These are phyloP conservation scores for Saccharomycopsis sp. DNA, from an alignment of 805 yeast genomes.

Conservation along the genomic window DNA sequence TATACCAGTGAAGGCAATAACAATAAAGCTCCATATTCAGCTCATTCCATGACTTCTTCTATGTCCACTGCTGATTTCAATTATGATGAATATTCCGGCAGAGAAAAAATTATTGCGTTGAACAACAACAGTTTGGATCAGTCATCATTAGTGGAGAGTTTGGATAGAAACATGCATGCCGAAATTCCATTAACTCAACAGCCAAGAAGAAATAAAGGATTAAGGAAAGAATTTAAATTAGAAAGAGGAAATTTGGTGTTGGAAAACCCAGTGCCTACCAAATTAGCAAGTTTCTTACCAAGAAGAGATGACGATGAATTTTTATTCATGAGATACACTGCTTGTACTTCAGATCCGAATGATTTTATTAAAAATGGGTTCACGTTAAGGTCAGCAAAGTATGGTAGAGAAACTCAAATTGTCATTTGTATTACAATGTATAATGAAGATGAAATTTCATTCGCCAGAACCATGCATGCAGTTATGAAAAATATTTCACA, in stretches of 20 bases:
- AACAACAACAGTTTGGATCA: conserved; percentile 24
- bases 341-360: conserved; percentile 91
- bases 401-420: conserved; percentile 86
- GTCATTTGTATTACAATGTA: conserved; percentile 95
- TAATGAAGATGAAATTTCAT: conserved; percentile 84
- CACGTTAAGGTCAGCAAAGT: conserved; percentile 76
- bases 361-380: conserved; percentile 75
- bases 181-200: conserved; percentile 29
- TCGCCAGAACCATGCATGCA: conserved; percentile 91
- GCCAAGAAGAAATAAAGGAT: conserved; percentile 59
- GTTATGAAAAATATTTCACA: conserved; percentile 90
- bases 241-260: conserved; percentile 78
- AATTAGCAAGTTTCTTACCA: conserved; percentile 76
- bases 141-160: conserved; percentile 26
- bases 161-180: conserved; percentile 43
- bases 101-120: conserved; percentile 18
- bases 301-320: conserved; percentile 88
- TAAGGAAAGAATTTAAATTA: conserved; percentile 67
- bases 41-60: conserved; percentile 26
- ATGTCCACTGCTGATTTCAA: conserved; percentile 30
- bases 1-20: not conserved
- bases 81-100: conserved; percentile 29
- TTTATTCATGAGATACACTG: conserved; percentile 94
- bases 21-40: conserved; percentile 1
- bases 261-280: conserved; percentile 92